Percentiles rank a stretch among this genome's conserved stretches.
These are phyloP conservation scores for Scedosporium apiospermum DNA, from an alignment of 2,329 filamentous ascomycete species.

Conservation along the genomic window DNA sequence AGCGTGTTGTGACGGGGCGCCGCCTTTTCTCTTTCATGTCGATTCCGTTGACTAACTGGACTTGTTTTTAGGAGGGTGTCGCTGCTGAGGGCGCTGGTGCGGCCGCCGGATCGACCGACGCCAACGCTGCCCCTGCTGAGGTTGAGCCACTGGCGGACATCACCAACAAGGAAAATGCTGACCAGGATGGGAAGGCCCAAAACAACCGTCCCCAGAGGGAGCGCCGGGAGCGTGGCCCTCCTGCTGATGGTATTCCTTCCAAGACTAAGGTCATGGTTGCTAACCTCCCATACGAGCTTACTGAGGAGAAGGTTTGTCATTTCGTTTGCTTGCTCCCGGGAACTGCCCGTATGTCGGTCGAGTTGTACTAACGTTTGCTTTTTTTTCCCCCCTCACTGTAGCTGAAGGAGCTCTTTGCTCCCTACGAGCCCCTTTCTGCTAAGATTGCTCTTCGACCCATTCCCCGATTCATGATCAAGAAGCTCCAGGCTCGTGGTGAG, in stretches of 20 bases:
- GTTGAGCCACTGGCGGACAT: slow-evolving; percentile 51
- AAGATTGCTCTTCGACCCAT: slow-evolving; percentile 99
- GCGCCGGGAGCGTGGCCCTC: slow-evolving; percentile 79
- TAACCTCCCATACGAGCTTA: slow-evolving; percentile 96
- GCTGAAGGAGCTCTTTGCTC: slow-evolving; percentile 95
- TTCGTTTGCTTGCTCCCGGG: not conserved
- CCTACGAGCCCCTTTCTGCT: slow-evolving; percentile 84
- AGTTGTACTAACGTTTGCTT: not conserved
- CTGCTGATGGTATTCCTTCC: slow-evolving; percentile 92
- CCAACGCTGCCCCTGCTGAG: slow-evolving; percentile 35
- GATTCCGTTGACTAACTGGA: not conserved
- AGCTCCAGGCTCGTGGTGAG: slow-evolving; percentile 96
- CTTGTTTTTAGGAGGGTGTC: slow-evolving; percentile 17
- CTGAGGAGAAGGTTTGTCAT: slow-evolving; percentile 78
- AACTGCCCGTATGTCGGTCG: not conserved
- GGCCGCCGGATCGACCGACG: slow-evolving; percentile 27
- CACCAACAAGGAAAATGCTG: slow-evolving; percentile 43
- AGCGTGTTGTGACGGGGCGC: not conserved
- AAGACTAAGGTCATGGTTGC: slow-evolving; percentile 99
- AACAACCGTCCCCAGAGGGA: slow-evolving; percentile 48
- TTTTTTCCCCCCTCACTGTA: slow-evolving; percentile 25
- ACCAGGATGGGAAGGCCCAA: slow-evolving; percentile 50
- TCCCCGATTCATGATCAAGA: slow-evolving; percentile 99
- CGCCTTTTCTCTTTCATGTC: not conserved
- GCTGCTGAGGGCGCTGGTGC: slow-evolving; percentile 35